Evolutionary conservation across 805 yeast species (phyloP), one percentile per base, ranked within the genome.

Genomic region (Hagleromyces aurorensis): DNA sequence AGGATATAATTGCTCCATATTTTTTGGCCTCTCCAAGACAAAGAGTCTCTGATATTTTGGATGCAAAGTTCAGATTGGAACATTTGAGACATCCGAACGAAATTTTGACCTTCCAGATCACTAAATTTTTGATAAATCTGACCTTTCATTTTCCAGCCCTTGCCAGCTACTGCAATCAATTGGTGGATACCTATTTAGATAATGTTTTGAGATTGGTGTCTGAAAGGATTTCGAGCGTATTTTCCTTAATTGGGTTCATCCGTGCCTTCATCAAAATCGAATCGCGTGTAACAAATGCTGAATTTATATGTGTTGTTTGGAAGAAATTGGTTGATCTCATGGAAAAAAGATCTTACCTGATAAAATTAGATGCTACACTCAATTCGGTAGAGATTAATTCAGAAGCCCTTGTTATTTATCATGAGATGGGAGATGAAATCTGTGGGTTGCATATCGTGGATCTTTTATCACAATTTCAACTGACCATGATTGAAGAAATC

Each of bases 1-100:
- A 59, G 18, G 49, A 60, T 7, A 65, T 69, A 25, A 51, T 75
- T 29, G 38, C 63, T 3, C 50, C 61, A 1, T 73, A 74, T 41
- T 65, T 75, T 23, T 44, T 66, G 27, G 76, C 67, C 23, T 58
- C 73, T 12, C 70, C 75, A 3, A 50, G 52, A 22, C 80, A 72
- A 44, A 52, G 58, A 26, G 70, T 74, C 40, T 59, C 68, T 11
- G 62, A 57, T 11, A 43, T 42, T 10, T 27, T 55, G 45, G 24
- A 55, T 42, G 34, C 57, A 49, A 27, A 46, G 55, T 37, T 57
- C 50, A 27, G 59, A 50, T 27, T 43, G 54, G 35, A 55, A 36
- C 34, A 55, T 40, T 33, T 61, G 27, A 46, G 42, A 27, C 46
- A 65, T 17, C 67, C 69, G 4, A 59, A 62, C 51, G 67, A 64